These are phyloP conservation scores for Microsporum ferrugineum DNA, from an alignment of 2,329 filamentous ascomycete genomes.

Conservation along the genomic window DNA sequence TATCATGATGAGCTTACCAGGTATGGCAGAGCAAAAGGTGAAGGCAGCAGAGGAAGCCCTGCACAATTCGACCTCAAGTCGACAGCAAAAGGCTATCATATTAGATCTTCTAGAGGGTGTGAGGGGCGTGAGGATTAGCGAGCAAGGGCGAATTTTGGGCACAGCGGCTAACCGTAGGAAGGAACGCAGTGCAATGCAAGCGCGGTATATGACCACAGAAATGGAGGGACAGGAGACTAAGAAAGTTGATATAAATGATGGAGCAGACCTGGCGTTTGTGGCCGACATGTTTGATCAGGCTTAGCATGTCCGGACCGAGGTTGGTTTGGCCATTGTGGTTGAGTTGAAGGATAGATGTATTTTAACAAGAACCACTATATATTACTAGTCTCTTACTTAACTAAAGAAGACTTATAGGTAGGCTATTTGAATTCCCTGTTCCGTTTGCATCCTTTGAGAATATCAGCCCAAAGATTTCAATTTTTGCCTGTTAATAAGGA, in stretches of 20 bases:
- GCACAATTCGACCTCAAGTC: conserved; percentile 44
- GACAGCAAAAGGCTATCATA: conserved; percentile 69
- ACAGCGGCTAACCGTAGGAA: conserved; percentile 33
- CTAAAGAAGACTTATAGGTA: not conserved
- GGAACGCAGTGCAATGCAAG: conserved; percentile 31
- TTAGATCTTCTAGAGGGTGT: conserved; percentile 76
- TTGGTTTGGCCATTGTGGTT: not conserved
- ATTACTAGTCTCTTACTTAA: not conserved
- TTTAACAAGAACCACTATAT: not conserved
- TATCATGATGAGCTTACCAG: conserved; percentile 69
- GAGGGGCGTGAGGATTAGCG: conserved; percentile 81
- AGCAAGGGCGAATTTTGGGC: conserved; percentile 68
- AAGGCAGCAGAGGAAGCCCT: conserved; percentile 52
- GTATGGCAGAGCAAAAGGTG: conserved; percentile 58
- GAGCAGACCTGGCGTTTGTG: conserved; percentile 41
- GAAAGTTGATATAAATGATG: conserved; percentile 35
- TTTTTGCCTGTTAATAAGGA: not conserved
- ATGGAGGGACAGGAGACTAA: conserved; percentile 32
- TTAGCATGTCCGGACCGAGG: conserved; percentile 13
- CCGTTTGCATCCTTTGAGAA: not conserved
- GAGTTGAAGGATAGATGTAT: not conserved
- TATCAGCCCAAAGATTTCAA: not conserved
- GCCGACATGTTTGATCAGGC: conserved; percentile 41
- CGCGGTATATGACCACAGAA: conserved; percentile 35
- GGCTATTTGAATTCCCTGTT: not conserved